Evolutionary conservation across 768 basidiomycete species (phyloP).

Genomic region (Xerocomellus intermedius): DNA sequence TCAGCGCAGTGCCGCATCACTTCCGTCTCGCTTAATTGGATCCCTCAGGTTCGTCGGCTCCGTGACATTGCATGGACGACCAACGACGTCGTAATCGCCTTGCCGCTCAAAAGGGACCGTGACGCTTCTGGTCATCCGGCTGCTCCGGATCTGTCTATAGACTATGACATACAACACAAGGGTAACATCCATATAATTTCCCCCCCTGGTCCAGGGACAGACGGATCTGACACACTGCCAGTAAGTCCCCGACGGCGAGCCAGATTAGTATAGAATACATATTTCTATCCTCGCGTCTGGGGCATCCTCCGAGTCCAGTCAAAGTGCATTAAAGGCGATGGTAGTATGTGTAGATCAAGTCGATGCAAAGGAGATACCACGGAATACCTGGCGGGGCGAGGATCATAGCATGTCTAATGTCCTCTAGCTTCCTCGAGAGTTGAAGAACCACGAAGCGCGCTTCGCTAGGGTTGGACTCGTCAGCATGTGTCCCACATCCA

Average conservation of each 20-base stretch:
- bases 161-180: constrained; percentile 24
- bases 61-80: constrained; percentile 6
- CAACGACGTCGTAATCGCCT: constrained; percentile 19
- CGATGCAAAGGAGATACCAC: constrained; percentile 16
- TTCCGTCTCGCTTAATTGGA: constrained; percentile 15
- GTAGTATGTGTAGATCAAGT: constrained; percentile 33
- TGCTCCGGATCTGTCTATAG: constrained; percentile 14
- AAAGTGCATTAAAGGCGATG: constrained; percentile 26
- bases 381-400: constrained; percentile 10
- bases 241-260: constrained; percentile 9
- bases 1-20: constrained; percentile 6
- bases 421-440: constrained; percentile 58
- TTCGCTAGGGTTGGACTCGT: constrained; percentile 57
- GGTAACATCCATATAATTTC: constrained; percentile 23
- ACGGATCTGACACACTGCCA: neutral
- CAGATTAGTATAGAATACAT: constrained; percentile 30
- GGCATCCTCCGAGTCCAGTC: constrained; percentile 9
- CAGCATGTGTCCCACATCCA: constrained; percentile 17
- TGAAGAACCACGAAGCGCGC: constrained; percentile 94
- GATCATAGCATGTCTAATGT: constrained; percentile 12
- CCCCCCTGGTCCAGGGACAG: constrained; percentile 28
- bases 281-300: constrained; percentile 10
- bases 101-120: neutral
- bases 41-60: constrained; percentile 24
- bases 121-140: constrained; percentile 13